phyloP scores from a whole-genome alignment of 345 rosid genomes.

The Eucalyptus paniculata region DNA sequence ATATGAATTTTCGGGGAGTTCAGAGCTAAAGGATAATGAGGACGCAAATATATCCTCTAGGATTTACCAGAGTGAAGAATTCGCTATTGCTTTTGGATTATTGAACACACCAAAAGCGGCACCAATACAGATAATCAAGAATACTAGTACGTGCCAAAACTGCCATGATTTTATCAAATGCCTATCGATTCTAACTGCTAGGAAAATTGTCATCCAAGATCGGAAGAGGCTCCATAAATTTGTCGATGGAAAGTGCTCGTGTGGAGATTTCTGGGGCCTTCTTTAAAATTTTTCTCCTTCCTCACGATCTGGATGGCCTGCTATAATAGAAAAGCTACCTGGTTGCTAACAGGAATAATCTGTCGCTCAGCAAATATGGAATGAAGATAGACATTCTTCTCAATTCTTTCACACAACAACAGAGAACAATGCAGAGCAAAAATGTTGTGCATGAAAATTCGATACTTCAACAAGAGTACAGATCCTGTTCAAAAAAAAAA shows the following conservation, averaged over 20 bases:
- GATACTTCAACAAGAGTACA: background rate
- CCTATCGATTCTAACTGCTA: constrained; percentile 10
- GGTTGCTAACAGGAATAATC: background rate
- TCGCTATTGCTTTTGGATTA: constrained; percentile 42
- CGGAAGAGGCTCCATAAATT: constrained; percentile 38
- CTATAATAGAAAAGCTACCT: background rate
- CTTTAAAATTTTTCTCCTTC: background rate
- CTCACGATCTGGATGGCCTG: background rate
- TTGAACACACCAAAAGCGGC: constrained; percentile 12
- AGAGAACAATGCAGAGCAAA: background rate
- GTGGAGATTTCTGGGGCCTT: constrained; percentile 22
- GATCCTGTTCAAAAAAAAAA: too few species aligned
- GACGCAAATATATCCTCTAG: background rate
- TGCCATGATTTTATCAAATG: constrained; percentile 37
- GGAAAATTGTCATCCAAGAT: constrained; percentile 33
- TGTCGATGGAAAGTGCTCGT: constrained; percentile 29
- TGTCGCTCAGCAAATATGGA: background rate
- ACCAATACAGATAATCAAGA: constrained; percentile 22
- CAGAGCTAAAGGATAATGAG: constrained; percentile 7
- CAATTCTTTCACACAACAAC: background rate
- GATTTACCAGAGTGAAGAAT: constrained; percentile 27
- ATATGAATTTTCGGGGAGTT: background rate
- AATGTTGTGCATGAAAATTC: background rate
- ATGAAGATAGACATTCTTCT: background rate
- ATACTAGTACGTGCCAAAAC: constrained; percentile 20